Conservation (phyloP, 1,284 basidiomycete genomes). For the Termitomyces sp. region DNA sequence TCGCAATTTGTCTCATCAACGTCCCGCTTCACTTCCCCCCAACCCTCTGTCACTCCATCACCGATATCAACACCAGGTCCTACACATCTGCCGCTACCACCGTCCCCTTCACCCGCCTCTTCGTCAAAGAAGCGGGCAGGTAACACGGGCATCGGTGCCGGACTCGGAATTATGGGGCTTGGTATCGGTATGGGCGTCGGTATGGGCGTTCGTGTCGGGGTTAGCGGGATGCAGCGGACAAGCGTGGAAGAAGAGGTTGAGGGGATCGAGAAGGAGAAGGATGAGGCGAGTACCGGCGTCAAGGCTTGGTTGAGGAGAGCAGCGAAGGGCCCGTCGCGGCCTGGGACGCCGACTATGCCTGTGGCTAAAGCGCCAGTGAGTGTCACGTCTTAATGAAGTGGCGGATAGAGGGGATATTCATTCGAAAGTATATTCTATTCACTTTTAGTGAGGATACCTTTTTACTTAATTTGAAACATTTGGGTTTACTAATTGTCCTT, state of each 20-base stretch:
- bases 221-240: background rate
- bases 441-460: background rate
- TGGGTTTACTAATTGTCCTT: background rate
- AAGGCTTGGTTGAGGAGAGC: constrained; percentile 12
- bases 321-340: constrained; percentile 4
- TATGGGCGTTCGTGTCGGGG: constrained; percentile 18
- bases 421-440: background rate
- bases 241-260: background rate
- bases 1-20: background rate
- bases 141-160: constrained; percentile 10
- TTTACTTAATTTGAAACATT: background rate
- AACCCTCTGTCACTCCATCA: background rate
- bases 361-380: background rate
- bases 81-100: background rate
- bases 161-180: constrained; percentile 20
- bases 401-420: background rate
- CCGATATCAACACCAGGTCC: background rate
- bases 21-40: background rate
- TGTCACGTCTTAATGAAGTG: background rate
- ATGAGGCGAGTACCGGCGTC: background rate
- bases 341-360: background rate
- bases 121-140: background rate
- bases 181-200: constrained; percentile 19
- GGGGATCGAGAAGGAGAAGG: background rate
- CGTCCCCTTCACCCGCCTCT: background rate